Evolutionary conservation across 2,329 filamentous ascomycete species (phyloP), one percentile per base, ranked within the genome.

Genomic region (Beauveria brongniartii): DNA sequence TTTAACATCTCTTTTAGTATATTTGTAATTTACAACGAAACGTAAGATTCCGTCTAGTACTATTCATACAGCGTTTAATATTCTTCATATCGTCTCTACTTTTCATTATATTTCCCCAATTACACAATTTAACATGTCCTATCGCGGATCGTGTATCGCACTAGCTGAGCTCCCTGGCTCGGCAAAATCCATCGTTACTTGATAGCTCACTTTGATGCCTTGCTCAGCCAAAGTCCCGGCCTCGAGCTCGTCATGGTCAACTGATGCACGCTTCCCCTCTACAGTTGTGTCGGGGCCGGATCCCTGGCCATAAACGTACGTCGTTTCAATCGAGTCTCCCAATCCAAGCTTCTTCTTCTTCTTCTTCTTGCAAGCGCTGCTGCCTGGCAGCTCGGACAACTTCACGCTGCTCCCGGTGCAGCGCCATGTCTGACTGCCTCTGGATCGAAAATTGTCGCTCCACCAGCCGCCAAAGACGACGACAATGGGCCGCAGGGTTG

Each of bases 381-480:
- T 44, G 24, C 47, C 34, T 1, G 47, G 43, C 34, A 52, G 34
- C 55, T 43, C 30, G 46, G 46, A 28, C 22, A 51, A 3, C 22
- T 30, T 28, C 1, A 52, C 34, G n/a, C 46, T 52, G 24, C 34
- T 18, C 20, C 26, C 40, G 26, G 55, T n/a, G 43, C 43, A 24
- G 28, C 44, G 24, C 18, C 43, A 37, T 7, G 55, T 22, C 37
- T 51, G 22, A 14, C 55, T 51, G n/a, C 55, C 30, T 22, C 55
- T 26, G 3, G 55, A 59, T 24, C 55, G 16, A 24, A 59, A 59
- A 18, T 59, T 43, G 2, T 52, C 34, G n/a, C 55, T 59, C 55
- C 55, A 59, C 55, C 55, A 59, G 46, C 55, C 55, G 55, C 55
- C 55, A 22, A 59, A 43, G 9, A 47, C 55, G 34, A 52, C 47